Percentiles rank a stretch among this genome's conserved stretches.
Evolutionary conservation across 1,139 yeast species (phyloP).

Genomic region (Lodderomyces parapsilosis): DNA sequence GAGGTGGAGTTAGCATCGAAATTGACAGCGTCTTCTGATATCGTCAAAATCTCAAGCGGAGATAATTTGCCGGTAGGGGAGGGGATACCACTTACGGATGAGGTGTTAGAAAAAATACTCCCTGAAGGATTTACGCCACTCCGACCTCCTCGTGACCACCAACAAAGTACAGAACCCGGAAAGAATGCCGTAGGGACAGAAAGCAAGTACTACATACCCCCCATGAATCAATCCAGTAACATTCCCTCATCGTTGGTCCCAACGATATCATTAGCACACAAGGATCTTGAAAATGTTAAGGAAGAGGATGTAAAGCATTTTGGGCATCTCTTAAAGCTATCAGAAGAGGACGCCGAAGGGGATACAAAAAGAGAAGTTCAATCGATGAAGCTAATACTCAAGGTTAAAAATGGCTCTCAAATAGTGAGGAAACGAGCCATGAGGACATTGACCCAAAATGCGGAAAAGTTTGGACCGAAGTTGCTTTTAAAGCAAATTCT

Average conservation of each 20-base stretch:
- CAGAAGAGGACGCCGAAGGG: constrained; percentile 30
- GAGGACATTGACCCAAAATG: constrained; percentile 64
- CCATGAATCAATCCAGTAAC: constrained; percentile 15
- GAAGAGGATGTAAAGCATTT: constrained; percentile 74
- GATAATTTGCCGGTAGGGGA: constrained; percentile 39
- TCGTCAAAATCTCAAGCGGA: constrained; percentile 12
- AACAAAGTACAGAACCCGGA: constrained; percentile 26
- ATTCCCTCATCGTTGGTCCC: constrained; percentile 25
- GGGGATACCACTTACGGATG: constrained; percentile 50
- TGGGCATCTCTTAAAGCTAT: constrained; percentile 52
- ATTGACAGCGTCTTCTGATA: not conserved
- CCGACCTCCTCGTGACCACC: constrained; percentile 48
- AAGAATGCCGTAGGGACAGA: constrained; percentile 18
- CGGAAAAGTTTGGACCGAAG: constrained; percentile 67
- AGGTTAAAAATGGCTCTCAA: constrained; percentile 77
- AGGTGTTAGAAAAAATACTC: constrained; percentile 48
- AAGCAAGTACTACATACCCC: constrained; percentile 25
- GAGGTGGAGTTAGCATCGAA: constrained; percentile 23
- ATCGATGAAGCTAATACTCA: constrained; percentile 62
- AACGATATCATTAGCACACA: constrained; percentile 61
- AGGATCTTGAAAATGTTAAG: constrained; percentile 60
- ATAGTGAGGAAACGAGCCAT: constrained; percentile 67
- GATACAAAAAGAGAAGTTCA: constrained; percentile 61
- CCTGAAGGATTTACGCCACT: constrained; percentile 55
- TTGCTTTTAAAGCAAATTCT: constrained; percentile 65